Evolutionary conservation across 2,329 filamentous ascomycete genomes (phyloP).

Genomic region (Aspergillus ruber): DNA sequence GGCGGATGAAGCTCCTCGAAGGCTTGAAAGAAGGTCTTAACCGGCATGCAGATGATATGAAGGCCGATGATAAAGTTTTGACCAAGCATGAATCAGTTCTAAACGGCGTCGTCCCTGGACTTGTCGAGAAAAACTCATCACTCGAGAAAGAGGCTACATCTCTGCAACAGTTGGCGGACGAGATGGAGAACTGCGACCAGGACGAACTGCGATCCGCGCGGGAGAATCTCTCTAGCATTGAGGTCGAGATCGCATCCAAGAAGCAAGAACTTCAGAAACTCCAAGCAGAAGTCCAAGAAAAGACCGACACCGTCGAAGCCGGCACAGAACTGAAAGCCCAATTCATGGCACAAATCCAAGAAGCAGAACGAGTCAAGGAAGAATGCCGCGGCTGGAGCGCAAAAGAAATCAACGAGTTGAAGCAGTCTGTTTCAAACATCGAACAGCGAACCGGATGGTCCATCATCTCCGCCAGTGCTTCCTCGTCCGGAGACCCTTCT

Average conservation of each 20-base stretch:
- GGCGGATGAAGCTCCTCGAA: conserved; percentile 82
- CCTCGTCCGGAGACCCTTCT: conserved; percentile 24
- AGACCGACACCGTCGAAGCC: conserved; percentile 58
- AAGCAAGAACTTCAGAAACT: conserved; percentile 61
- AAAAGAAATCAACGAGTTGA: conserved; percentile 70
- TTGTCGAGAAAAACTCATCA: conserved; percentile 55
- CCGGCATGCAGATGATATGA: conserved; percentile 70
- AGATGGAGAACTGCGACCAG: conserved; percentile 60
- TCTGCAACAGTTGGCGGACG: conserved; percentile 65
- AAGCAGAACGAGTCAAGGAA: conserved; percentile 76
- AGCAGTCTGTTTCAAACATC: conserved; percentile 43
- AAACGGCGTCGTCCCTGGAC: conserved; percentile 58
- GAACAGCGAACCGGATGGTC: conserved; percentile 41
- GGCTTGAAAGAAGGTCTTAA: conserved; percentile 75
- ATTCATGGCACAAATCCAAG: conserved; percentile 66
- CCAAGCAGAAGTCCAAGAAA: conserved; percentile 59
- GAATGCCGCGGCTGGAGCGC: conserved; percentile 85
- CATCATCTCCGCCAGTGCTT: conserved; percentile 30
- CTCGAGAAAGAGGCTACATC: conserved; percentile 60
- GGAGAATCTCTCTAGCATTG: conserved; percentile 58
- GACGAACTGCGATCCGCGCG: conserved; percentile 69
- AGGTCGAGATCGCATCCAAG: conserved; percentile 65
- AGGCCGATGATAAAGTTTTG: conserved; percentile 62
- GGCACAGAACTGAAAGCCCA: conserved; percentile 61
- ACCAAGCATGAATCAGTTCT: conserved; percentile 63